These are phyloP conservation scores for Brassica cretica DNA, from an alignment of 345 rosid species.

Conservation along the genomic window DNA sequence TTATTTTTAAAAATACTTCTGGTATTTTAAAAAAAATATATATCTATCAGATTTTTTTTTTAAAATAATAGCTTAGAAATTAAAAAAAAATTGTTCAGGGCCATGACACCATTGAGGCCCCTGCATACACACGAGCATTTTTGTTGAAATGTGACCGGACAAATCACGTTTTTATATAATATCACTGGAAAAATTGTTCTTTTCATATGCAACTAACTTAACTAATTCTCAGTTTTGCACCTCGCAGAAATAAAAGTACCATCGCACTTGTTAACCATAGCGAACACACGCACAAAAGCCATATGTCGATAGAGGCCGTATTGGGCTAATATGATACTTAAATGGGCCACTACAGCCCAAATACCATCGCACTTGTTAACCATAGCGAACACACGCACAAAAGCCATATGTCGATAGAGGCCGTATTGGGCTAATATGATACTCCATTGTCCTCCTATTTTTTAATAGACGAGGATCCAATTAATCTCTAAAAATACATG, in stretches of 20 bases:
- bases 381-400: background rate
- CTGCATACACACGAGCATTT: no score
- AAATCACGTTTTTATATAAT: no score
- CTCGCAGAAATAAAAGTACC: background rate
- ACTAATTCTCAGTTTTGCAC: background rate
- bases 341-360: background rate
- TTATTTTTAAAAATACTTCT: no score
- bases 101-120: no score
- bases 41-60: no score
- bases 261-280: background rate
- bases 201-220: background rate
- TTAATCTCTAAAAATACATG: no score
- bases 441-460: no score
- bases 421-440: background rate
- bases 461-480: no score
- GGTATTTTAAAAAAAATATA: no score
- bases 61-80: no score
- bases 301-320: background rate
- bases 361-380: background rate
- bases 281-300: background rate
- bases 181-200: background rate
- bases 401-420: background rate
- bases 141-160: no score
- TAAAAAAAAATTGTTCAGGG: no score
- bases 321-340: background rate